Conservation (phyloP, 1,284 basidiomycete genomes). For the Trichosporon ovoides region DNA sequence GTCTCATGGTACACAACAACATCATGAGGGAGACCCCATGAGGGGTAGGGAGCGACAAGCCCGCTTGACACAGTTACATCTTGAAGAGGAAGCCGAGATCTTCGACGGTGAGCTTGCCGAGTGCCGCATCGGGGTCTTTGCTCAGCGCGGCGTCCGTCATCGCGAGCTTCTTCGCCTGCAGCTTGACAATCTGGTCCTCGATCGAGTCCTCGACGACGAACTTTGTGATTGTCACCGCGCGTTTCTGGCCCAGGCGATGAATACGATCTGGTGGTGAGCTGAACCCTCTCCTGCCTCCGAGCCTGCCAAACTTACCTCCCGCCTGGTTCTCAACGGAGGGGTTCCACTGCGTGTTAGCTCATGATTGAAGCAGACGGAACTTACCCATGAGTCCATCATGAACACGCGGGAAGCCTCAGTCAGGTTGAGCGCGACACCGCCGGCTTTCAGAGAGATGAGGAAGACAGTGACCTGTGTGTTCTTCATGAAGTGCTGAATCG, state of each 20-base stretch:
- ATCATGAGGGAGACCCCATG: not conserved
- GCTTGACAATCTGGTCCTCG: slow-evolving; percentile 69
- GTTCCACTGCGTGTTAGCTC: slow-evolving; percentile 60
- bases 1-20: not conserved
- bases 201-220: slow-evolving; percentile 94
- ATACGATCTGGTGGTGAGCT: slow-evolving; percentile 91
- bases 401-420: slow-evolving; percentile 92
- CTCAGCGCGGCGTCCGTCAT: slow-evolving; percentile 43
- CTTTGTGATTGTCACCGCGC: slow-evolving; percentile 89
- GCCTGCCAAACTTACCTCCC: not conserved
- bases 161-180: slow-evolving; percentile 64
- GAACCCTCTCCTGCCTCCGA: not conserved
- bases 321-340: slow-evolving; percentile 62
- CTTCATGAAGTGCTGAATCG: slow-evolving; percentile 92
- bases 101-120: slow-evolving; percentile 81
- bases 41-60: not conserved
- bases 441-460: slow-evolving; percentile 88
- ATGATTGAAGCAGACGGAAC: no score
- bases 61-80: slow-evolving; percentile 44
- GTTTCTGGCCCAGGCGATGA: slow-evolving; percentile 70
- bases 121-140: slow-evolving; percentile 54
- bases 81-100: slow-evolving; percentile 75
- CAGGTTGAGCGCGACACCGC: slow-evolving; percentile 83
- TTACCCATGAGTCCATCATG: slow-evolving; percentile 50
- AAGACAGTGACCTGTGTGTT: slow-evolving; percentile 94